Percentiles rank a stretch among this genome's conserved stretches.
Evolutionary conservation across 306 rosid genomes (phyloP).

Genomic region (Ziziphus jujuba): DNA sequence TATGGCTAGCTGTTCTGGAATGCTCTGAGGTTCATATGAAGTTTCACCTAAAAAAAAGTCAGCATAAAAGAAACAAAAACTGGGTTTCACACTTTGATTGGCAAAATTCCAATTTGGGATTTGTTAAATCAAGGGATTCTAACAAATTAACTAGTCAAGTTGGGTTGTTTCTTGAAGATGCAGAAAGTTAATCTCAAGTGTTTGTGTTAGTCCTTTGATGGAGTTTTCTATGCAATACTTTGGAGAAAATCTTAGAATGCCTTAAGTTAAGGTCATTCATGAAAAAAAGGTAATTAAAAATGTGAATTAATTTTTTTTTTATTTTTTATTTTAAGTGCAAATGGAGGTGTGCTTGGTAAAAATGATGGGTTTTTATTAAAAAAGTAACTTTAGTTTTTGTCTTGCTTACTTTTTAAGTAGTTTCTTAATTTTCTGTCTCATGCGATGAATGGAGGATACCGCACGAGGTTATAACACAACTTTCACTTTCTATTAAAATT

Average conservation of each 20-base stretch:
- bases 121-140: too few species aligned
- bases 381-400: constrained; percentile 8
- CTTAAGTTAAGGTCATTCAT: too few species aligned
- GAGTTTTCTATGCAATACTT: too few species aligned
- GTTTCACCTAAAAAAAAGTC: too few species aligned
- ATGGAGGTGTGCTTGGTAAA: constrained; percentile 2
- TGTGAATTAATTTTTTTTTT: not conserved
- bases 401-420: constrained; percentile 16
- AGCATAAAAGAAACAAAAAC: too few species aligned
- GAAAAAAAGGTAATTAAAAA: not conserved
- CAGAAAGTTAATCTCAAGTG: too few species aligned
- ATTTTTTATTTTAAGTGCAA: constrained; percentile 3
- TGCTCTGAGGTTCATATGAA: not conserved
- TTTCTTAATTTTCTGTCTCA: constrained; percentile 18
- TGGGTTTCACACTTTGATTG: too few species aligned
- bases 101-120: too few species aligned
- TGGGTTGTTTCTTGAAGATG: too few species aligned
- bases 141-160: too few species aligned
- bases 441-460: constrained; percentile 21
- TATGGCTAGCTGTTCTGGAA: constrained; percentile 32
- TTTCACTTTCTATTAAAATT: not conserved
- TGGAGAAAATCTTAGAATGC: too few species aligned
- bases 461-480: constrained; percentile 11
- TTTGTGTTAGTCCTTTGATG: too few species aligned
- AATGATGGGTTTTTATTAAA: constrained; percentile 21